These are phyloP conservation scores for Phyllosticta paracitricarpa DNA, from an alignment of 2,329 filamentous ascomycete species.

Conservation along the genomic window DNA sequence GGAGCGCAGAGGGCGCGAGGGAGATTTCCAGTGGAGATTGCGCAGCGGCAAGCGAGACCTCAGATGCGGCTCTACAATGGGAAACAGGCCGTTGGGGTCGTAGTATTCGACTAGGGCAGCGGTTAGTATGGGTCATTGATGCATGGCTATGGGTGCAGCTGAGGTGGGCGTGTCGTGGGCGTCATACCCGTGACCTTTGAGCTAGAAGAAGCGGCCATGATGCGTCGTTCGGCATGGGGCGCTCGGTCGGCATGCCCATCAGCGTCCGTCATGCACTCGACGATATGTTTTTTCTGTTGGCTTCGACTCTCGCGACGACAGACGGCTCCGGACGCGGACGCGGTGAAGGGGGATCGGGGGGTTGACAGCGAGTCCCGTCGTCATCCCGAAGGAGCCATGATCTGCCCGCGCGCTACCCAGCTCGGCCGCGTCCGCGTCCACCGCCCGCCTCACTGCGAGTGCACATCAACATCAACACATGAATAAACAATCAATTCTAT, in stretches of 20 bases:
- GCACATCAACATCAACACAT: not conserved
- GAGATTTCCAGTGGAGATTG: slow-evolving; percentile 95
- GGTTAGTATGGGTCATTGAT: slow-evolving; percentile 15
- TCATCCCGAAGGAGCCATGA: not conserved
- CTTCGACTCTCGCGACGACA: not conserved
- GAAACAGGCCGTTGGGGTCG: slow-evolving; percentile 83
- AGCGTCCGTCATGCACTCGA: not conserved
- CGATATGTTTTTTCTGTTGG: not conserved
- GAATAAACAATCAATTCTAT: too few species aligned
- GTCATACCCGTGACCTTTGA: slow-evolving; percentile 41
- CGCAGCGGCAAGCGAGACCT: slow-evolving; percentile 71
- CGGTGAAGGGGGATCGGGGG: not conserved
- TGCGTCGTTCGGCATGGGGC: not conserved
- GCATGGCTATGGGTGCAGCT: not conserved
- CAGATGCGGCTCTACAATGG: slow-evolving; percentile 68
- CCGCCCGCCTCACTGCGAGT: not conserved
- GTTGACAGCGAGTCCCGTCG: not conserved
- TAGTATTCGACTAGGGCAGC: slow-evolving; percentile 72
- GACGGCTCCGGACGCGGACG: not conserved
- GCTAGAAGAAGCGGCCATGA: slow-evolving; percentile 34
- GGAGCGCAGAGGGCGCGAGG: slow-evolving; percentile 79
- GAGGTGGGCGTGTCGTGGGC: slow-evolving; percentile 8
- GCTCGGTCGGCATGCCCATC: slow-evolving; percentile 4
- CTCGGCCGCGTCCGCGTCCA: not conserved
- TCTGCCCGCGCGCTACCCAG: not conserved